Conservation (phyloP, 2,329 filamentous ascomycete genomes). For the Diplodia intermedia region DNA sequence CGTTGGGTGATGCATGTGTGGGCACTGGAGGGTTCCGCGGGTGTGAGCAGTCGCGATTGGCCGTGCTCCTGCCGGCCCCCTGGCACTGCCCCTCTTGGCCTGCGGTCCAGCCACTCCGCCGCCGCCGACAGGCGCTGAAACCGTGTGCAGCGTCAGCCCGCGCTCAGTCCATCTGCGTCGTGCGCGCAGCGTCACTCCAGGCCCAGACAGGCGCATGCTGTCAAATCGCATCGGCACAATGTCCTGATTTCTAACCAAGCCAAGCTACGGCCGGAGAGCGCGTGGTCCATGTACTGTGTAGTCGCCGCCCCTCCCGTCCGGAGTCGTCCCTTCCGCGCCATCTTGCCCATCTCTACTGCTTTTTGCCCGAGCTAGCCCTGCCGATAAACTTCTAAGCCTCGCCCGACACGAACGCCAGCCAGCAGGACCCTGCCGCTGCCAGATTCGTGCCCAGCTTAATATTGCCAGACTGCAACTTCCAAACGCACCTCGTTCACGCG, state of each 20-base stretch:
- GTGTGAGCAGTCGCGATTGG: background rate
- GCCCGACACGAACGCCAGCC: constrained; percentile 7
- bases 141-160: background rate
- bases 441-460: background rate
- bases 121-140: constrained; percentile 11
- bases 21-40: background rate
- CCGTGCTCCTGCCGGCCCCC: background rate
- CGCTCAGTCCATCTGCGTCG: background rate
- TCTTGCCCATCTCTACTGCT: constrained; percentile 23
- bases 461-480: background rate
- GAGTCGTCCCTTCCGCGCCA: constrained; percentile 27
- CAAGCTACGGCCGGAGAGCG: constrained; percentile 18
- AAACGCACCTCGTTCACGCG: background rate
- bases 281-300: constrained; percentile 5
- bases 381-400: constrained; percentile 24
- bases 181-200: too few species aligned
- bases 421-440: constrained; percentile 9
- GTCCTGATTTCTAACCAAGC: constrained; percentile 2
- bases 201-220: constrained; percentile 4
- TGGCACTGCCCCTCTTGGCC: constrained; percentile 15
- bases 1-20: constrained; percentile 2
- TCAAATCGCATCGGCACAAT: constrained; percentile 4
- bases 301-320: background rate
- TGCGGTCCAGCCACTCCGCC: constrained; percentile 16
- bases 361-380: constrained; percentile 7